Conservation (phyloP, 2,329 filamentous ascomycete species). For the Fusarium austroafricanum region DNA sequence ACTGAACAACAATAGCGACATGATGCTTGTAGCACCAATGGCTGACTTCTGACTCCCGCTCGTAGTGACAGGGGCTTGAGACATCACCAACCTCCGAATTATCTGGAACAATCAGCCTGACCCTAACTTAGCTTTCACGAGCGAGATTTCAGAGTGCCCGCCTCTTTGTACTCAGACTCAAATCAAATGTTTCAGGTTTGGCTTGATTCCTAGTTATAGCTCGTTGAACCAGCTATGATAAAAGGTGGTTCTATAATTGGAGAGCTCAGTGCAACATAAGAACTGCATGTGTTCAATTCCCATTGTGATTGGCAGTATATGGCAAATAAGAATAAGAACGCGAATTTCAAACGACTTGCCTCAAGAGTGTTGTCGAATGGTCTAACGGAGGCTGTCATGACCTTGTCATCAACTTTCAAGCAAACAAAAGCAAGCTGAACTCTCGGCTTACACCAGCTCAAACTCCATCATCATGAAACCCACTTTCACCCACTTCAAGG, state of each 20-base stretch:
- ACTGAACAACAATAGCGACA: neutral
- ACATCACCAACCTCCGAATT: constrained; percentile 26
- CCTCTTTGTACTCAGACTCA: neutral
- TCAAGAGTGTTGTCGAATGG: too few relatives aligned
- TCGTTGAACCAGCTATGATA: neutral
- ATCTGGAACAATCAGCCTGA: constrained; percentile 3
- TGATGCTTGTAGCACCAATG: neutral
- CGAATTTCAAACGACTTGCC: too few relatives aligned
- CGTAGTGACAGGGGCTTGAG: constrained; percentile 11
- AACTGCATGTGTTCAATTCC: neutral
- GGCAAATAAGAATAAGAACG: neutral
- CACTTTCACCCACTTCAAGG: constrained; percentile 24
- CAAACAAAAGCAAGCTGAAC: constrained; percentile 1
- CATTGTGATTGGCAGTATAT: neutral
- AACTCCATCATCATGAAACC: constrained; percentile 15
- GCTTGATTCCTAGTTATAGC: neutral
- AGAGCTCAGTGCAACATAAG: neutral
- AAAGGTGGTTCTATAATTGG: neutral
- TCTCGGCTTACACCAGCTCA: constrained; percentile 7
- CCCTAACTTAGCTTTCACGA: neutral
- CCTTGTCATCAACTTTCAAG: neutral
- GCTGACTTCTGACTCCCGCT: neutral
- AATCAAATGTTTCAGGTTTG: constrained; percentile 4
- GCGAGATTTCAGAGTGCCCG: neutral
- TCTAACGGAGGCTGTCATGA: too few relatives aligned